Evolutionary conservation across 1,284 basidiomycete genomes (phyloP), one percentile per base, ranked within the genome.

Genomic region (Bondarzewia mesenterica): DNA sequence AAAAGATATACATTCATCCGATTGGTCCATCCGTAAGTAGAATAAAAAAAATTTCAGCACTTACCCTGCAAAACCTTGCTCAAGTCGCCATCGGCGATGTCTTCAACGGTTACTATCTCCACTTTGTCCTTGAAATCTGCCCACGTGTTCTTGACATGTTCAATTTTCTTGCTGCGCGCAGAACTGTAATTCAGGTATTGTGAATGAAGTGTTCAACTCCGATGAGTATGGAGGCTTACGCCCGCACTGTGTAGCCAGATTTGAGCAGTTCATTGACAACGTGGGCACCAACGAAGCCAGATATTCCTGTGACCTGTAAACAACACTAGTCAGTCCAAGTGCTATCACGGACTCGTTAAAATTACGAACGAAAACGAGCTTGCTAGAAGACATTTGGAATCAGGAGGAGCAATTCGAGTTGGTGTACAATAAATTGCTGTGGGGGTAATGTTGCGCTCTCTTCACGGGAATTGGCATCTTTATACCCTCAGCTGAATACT

Each of bases 221-320:
- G 36, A 48, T 38, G 21, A 38, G 27, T 43, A n/a, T 46, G 52
- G 15, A 42, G 20, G 49, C 56, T 18, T 46, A 61, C 60, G 57
- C 58, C 49, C 59, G 52, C 40, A 62, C 60, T 29, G 47, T 44
- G 46, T 59, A 57, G 7, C 58, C 60, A 14, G 15, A 43, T 15
- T 56, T 44, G 5, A 62, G 48, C 7, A 57, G 53, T 50, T 57
- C 53, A 14, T 56, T 44, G 6, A 54, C 56, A 27, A 62, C 50
- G 45, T 62, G 60, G 10, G 59, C 43, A n/a, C 54, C 60, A 7
- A 60, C 39, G 36, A 58, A 62, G 2, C 60, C 60, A 18, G 57
- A 52, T 6, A 50, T 55, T 25, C 60, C 60, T 8, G 59, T 58
- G 29, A 60, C 55, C 60, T 61, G 39, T n/a, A n/a, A n/a, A 32